Evolutionary conservation across 2,329 filamentous ascomycete genomes (phyloP).

Genomic region (Zymoseptoria pseudotritici): DNA sequence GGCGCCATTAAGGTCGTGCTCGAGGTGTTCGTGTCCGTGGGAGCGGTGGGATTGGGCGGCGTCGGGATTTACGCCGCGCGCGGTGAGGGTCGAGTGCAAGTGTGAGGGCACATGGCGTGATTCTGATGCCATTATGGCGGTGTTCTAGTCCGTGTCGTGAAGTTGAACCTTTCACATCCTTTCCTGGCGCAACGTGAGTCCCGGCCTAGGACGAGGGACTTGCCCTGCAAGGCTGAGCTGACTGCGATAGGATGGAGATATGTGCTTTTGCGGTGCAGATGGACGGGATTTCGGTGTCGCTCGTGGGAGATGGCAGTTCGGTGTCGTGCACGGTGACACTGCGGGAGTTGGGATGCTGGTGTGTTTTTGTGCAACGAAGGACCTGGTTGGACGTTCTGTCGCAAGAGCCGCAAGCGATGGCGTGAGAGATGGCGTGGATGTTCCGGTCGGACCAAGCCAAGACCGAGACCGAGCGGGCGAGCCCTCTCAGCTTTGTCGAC

Average conservation of each 20-base stretch:
- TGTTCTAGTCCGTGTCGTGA: neutral
- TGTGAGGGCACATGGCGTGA: conserved; percentile 7
- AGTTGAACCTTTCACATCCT: neutral
- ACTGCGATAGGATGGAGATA: neutral
- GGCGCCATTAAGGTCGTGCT: conserved; percentile 1
- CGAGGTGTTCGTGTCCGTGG: conserved; percentile 1
- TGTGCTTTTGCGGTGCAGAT: neutral
- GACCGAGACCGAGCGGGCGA: neutral
- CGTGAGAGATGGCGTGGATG: too few species aligned
- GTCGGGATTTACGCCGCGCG: neutral
- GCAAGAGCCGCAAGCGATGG: neutral
- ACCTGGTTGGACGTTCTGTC: neutral
- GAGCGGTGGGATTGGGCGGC: neutral
- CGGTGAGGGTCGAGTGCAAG: neutral
- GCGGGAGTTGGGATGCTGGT: neutral
- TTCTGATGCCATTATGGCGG: conserved; percentile 14
- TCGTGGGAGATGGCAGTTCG: neutral
- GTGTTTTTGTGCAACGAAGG: neutral
- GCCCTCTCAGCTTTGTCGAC: neutral
- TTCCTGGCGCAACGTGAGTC: neutral
- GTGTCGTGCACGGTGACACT: neutral
- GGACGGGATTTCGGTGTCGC: neutral
- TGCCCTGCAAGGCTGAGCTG: neutral
- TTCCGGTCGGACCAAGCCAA: neutral
- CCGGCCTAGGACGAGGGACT: neutral